These are phyloP conservation scores for Candida sanyaensis DNA, from an alignment of 1,139 yeast species.

Conservation along the genomic window DNA sequence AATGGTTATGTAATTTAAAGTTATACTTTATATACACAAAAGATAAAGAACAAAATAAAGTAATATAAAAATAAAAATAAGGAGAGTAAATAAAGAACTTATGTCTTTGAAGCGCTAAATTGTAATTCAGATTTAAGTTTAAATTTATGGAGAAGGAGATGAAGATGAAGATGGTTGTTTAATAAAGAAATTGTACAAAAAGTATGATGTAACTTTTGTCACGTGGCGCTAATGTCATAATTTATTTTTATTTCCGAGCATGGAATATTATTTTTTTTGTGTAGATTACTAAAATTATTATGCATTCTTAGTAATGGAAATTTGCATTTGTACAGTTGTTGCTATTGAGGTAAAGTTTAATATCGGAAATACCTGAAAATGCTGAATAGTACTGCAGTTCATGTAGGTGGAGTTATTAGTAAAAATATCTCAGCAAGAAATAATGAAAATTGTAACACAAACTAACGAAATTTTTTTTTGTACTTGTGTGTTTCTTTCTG, in stretches of 20 bases:
- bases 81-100: neutral
- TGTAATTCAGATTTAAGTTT: too few species aligned
- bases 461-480: neutral
- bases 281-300: neutral
- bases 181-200: constrained; percentile 1
- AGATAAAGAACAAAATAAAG: neutral
- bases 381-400: neutral
- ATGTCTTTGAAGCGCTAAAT: neutral
- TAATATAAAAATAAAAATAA: neutral
- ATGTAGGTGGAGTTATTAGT: neutral
- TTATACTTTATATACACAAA: constrained; percentile 32
- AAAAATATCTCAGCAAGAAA: neutral
- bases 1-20: constrained; percentile 16
- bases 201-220: neutral
- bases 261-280: neutral
- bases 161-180: neutral
- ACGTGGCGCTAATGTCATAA: neutral
- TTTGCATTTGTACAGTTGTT: too few species aligned
- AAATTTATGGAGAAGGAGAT: too few species aligned
- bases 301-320: neutral
- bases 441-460: neutral
- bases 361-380: neutral
- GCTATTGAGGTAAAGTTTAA: neutral
- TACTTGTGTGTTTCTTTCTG: too few species aligned
- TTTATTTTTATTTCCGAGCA: neutral